Conservation (phyloP, 805 yeast genomes). For the Isabelozyma gotoi region DNA sequence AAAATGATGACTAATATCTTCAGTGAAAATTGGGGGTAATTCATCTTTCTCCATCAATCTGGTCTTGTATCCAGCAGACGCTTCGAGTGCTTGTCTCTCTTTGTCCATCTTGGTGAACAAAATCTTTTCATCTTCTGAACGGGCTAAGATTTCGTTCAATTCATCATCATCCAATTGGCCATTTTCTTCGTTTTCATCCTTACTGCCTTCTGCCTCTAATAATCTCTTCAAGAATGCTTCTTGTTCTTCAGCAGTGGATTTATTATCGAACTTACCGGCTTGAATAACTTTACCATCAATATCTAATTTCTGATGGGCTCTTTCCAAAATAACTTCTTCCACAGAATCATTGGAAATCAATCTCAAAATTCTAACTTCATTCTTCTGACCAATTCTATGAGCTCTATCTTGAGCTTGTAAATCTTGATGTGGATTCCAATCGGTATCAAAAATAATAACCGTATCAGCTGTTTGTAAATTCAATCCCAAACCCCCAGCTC, state of each 20-base stretch:
- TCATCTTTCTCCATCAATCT: conserved; percentile 69
- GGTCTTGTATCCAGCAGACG: conserved; percentile 30
- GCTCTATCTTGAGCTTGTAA: conserved; percentile 90
- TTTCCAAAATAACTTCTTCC: conserved; percentile 77
- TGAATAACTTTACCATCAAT: conserved; percentile 89
- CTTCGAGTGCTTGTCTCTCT: conserved; percentile 47
- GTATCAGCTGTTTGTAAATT: conserved; percentile 88
- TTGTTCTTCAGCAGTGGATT: conserved; percentile 84
- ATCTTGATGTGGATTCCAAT: conserved; percentile 93
- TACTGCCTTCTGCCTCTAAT: conserved; percentile 65
- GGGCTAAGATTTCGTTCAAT: conserved; percentile 67
- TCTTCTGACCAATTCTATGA: conserved; percentile 86
- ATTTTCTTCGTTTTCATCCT: conserved; percentile 55
- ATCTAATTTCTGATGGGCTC: conserved; percentile 81
- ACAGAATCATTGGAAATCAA: conserved; percentile 80
- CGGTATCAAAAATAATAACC: conserved; percentile 82
- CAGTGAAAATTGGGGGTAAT: conserved; percentile 78
- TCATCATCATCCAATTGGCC: conserved; percentile 65
- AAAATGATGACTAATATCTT: conserved; percentile 54
- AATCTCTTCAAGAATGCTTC: conserved; percentile 73
- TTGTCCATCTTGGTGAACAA: conserved; percentile 60
- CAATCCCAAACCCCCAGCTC: conserved; percentile 89
- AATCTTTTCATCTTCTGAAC: conserved; percentile 60
- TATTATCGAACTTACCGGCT: conserved; percentile 88
- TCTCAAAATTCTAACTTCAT: conserved; percentile 79